phyloP scores from a whole-genome alignment of 225 moss, liverwort and hornwort species.

The Antitrichia curtipendula region DNA sequence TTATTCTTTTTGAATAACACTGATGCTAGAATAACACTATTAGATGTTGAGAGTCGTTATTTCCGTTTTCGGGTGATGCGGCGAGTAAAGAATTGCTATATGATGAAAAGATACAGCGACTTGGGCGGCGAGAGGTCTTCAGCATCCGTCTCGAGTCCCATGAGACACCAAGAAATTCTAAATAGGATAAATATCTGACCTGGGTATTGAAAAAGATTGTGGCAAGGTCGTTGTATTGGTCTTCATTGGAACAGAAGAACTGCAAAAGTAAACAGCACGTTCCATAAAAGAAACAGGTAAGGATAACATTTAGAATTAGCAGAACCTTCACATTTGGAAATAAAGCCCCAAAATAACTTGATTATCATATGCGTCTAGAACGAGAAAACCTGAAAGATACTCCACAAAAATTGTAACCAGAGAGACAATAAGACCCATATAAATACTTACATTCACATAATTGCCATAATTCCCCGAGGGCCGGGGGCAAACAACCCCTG shows the following conservation, averaged over 20 bases:
- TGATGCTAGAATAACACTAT: not conserved
- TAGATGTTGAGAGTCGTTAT: not conserved
- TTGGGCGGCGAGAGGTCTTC: not conserved
- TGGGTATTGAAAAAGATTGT: conserved; percentile 99
- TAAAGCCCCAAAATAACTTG: not conserved
- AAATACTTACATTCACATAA: conserved; percentile 73
- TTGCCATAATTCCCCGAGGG: conserved; percentile 86
- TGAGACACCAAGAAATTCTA: not conserved
- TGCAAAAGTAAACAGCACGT: conserved; percentile 12
- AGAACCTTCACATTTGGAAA: not conserved
- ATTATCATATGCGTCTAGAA: not conserved
- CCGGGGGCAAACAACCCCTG: conserved; percentile 79
- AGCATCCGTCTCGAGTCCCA: not conserved
- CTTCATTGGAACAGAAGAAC: conserved; percentile 80
- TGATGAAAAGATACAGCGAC: not conserved
- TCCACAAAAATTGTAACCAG: not conserved
- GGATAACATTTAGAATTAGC: not conserved
- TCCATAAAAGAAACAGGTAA: not conserved
- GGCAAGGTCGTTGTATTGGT: conserved; percentile 95
- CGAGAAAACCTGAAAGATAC: not conserved
- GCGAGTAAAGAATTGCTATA: not conserved
- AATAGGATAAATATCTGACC: conserved; percentile 18
- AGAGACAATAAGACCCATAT: not conserved
- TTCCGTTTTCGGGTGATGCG: not conserved
- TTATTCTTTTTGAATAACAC: not conserved